Percentiles rank a stretch among this genome's conserved stretches.
phyloP scores from a whole-genome alignment of 2,329 filamentous ascomycete species.

The Pseudogymnoascus sp. region DNA sequence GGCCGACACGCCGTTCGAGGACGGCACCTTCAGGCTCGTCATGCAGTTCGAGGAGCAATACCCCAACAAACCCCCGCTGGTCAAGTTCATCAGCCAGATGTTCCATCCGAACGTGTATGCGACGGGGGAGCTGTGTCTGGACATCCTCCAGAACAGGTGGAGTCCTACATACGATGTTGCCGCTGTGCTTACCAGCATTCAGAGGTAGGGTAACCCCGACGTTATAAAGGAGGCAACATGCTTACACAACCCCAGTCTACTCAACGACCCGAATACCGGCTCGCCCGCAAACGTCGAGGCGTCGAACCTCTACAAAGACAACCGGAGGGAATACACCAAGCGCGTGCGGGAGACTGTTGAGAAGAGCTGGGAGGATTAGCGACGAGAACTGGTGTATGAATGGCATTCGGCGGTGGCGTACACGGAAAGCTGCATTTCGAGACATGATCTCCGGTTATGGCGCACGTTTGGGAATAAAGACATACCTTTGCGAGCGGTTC shows the following conservation, averaged over 20 bases:
- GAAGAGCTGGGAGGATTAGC: constrained; percentile 95
- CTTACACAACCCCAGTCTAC: constrained; percentile 51
- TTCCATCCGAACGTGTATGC: constrained; percentile 99
- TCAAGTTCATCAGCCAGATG: constrained; percentile 99
- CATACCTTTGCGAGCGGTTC: constrained; percentile 5
- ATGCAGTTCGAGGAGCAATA: constrained; percentile 99
- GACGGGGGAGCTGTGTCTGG: constrained; percentile 89
- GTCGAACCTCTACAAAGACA: constrained; percentile 97
- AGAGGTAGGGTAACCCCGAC: constrained; percentile 57
- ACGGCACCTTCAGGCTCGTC: constrained; percentile 92
- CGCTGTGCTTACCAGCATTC: constrained; percentile 92
- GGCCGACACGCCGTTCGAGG: constrained; percentile 94
- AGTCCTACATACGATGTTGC: constrained; percentile 98
- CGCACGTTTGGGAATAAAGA: constrained; percentile 6
- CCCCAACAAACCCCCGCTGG: constrained; percentile 92
- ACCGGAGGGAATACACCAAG: constrained; percentile 93
- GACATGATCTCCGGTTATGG: constrained; percentile 7
- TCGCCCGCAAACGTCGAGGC: constrained; percentile 97
- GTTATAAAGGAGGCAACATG: background rate
- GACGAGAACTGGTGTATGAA: background rate
- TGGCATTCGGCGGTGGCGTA: constrained; percentile 8
- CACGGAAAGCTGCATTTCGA: constrained; percentile 7
- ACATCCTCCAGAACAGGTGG: constrained; percentile 97
- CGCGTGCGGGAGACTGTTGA: constrained; percentile 92
- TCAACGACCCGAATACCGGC: constrained; percentile 98